These are phyloP conservation scores for Graphilbum fragrans DNA, from an alignment of 2,329 filamentous ascomycete species.

Conservation along the genomic window DNA sequence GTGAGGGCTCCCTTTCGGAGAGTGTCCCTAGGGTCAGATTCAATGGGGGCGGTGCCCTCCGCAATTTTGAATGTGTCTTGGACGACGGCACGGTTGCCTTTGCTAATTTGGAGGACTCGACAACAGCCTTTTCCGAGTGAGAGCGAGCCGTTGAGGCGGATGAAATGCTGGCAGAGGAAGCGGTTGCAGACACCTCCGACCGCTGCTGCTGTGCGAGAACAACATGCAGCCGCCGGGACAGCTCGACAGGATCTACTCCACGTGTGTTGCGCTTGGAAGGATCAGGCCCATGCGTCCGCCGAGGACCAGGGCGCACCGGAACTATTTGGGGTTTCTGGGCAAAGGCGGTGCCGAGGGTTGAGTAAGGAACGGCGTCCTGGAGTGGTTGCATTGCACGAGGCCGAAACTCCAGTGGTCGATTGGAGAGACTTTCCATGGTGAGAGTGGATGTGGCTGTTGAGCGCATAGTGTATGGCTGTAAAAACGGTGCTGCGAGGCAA, in stretches of 20 bases:
- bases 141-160: not conserved
- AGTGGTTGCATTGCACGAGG: not conserved
- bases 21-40: no score
- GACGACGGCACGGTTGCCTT: no score
- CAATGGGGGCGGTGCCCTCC: no score
- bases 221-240: slow-evolving; percentile 36
- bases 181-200: not conserved
- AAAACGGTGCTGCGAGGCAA: no score
- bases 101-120: no score
- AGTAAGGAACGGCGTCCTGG: not conserved
- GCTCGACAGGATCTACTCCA: slow-evolving; percentile 19
- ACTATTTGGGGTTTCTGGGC: not conserved
- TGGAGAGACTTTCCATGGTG: not conserved
- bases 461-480: not conserved
- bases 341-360: not conserved
- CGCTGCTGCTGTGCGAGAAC: slow-evolving; percentile 39
- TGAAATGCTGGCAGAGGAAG: not conserved
- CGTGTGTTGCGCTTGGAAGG: not conserved
- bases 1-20: no score
- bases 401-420: not conserved
- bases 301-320: not conserved
- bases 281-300: not conserved
- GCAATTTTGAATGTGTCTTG: no score
- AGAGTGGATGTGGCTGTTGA: not conserved
- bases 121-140: no score